phyloP scores from a whole-genome alignment of 371 early-diverging fungal species.

The Apophysomyces ossiformis region DNA sequence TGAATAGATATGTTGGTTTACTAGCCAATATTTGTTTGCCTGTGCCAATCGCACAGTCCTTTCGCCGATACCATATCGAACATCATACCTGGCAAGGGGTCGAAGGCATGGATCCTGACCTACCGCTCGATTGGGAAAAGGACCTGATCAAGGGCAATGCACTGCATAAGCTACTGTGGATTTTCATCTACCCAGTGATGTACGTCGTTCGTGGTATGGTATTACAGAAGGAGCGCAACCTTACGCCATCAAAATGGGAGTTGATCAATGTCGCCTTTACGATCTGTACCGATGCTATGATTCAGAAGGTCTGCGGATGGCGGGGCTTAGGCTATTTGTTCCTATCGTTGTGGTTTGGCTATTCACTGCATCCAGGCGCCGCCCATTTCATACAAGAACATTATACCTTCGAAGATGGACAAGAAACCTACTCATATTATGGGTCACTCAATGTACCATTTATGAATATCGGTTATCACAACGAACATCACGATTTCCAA shows the following conservation, averaged over 20 bases:
- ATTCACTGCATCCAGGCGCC: constrained; percentile 93
- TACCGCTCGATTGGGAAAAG: constrained; percentile 90
- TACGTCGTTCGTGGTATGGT: constrained; percentile 89
- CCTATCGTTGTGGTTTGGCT: constrained; percentile 86
- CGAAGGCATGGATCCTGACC: constrained; percentile 93
- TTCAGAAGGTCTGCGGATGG: constrained; percentile 67
- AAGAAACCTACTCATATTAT: constrained; percentile 98
- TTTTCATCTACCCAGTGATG: constrained; percentile 88
- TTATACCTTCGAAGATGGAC: constrained; percentile 93
- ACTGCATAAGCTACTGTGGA: constrained; percentile 77
- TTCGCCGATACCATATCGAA: constrained; percentile 94
- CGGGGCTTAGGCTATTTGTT: constrained; percentile 77
- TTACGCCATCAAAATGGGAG: constrained; percentile 80
- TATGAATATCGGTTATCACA: constrained; percentile 94
- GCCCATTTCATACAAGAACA: constrained; percentile 99
- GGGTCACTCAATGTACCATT: constrained; percentile 85
- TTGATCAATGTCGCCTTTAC: constrained; percentile 77
- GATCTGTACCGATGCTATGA: constrained; percentile 59
- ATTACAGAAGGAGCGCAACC: constrained; percentile 65
- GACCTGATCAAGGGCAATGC: constrained; percentile 79
- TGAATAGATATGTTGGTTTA: constrained; percentile 83
- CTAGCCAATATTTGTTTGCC: constrained; percentile 88
- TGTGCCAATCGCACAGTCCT: constrained; percentile 81
- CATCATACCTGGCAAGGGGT: constrained; percentile 98
- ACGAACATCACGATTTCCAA: constrained; percentile 98